Conservation (phyloP, 306 rosid species). For the Lathyrus aphaca region DNA sequence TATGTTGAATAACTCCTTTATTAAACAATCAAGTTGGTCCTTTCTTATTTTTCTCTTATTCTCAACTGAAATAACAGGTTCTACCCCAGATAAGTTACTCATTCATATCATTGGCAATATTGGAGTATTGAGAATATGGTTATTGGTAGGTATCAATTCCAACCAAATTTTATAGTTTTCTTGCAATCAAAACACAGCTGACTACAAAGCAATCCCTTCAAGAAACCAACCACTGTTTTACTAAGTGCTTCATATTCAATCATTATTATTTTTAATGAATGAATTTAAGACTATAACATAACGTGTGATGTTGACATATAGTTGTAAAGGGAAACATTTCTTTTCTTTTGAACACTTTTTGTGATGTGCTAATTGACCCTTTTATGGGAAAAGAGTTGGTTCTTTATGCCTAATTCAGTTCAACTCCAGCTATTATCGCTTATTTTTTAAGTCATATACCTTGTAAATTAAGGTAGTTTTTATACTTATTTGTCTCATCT, state of each 20-base stretch:
- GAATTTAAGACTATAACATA: conserved; percentile 18
- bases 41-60: too few species aligned
- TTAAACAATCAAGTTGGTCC: too few species aligned
- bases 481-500: background rate
- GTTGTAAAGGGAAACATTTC: conserved; percentile 28
- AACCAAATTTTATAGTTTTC: conserved; percentile 32
- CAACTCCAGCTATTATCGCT: conserved; percentile 30
- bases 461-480: background rate
- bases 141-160: background rate
- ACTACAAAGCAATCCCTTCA: conserved; percentile 33
- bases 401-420: conserved; percentile 34
- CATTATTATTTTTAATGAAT: background rate
- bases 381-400: conserved; percentile 29
- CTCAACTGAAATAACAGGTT: too few species aligned
- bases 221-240: conserved; percentile 36
- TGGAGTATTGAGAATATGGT: conserved; percentile 11
- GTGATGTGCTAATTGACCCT: conserved; percentile 24
- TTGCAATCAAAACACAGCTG: conserved; percentile 33
- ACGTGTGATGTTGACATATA: conserved; percentile 30
- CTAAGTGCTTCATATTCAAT: background rate
- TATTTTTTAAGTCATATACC: conserved; percentile 33
- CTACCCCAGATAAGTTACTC: too few species aligned
- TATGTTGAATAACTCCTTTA: too few species aligned
- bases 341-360: conserved; percentile 26
- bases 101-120: conserved; percentile 2